These are phyloP conservation scores for Amaranthus tricolor DNA, from an alignment of 179 eudicot species.

Conservation along the genomic window DNA sequence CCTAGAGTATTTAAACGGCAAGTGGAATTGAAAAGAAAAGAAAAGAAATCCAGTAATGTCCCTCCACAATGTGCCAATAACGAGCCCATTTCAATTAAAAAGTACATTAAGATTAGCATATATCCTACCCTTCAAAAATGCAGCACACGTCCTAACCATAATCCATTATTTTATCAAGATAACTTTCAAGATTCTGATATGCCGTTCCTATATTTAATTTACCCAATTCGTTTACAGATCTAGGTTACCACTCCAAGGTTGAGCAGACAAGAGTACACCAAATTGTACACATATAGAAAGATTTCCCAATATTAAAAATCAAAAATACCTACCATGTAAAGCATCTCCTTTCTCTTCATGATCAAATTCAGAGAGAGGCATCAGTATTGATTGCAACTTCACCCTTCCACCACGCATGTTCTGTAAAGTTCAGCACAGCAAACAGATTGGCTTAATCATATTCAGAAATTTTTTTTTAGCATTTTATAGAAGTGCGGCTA, in stretches of 20 bases:
- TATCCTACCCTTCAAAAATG: not conserved
- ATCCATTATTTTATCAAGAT: not conserved
- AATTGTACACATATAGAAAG: not conserved
- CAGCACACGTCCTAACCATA: conserved; percentile 14
- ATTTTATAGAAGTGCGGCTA: too few species aligned
- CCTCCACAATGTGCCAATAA: conserved; percentile 14
- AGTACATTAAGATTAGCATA: not conserved
- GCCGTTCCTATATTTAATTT: too few species aligned
- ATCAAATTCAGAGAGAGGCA: conserved; percentile 91
- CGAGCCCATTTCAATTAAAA: conserved; percentile 3
- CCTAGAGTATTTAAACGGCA: not conserved
- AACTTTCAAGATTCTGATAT: not conserved
- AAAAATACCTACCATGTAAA: conserved; percentile 57
- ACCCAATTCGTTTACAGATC: not conserved
- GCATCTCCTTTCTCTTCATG: conserved; percentile 96
- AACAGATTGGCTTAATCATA: not conserved
- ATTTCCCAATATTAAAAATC: not conserved
- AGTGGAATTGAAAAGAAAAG: conserved; percentile 1
- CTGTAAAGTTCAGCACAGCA: conserved; percentile 32
- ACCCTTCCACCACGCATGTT: conserved; percentile 96
- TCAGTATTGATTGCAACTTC: conserved; percentile 75
- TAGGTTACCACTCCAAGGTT: not conserved
- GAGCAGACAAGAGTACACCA: not conserved
- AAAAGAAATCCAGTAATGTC: not conserved
- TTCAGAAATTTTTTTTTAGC: not conserved